Evolutionary conservation across 73 alveolate species (phyloP), one percentile per base, ranked within the genome.

Genomic region (Paramecium biaurelia): DNA sequence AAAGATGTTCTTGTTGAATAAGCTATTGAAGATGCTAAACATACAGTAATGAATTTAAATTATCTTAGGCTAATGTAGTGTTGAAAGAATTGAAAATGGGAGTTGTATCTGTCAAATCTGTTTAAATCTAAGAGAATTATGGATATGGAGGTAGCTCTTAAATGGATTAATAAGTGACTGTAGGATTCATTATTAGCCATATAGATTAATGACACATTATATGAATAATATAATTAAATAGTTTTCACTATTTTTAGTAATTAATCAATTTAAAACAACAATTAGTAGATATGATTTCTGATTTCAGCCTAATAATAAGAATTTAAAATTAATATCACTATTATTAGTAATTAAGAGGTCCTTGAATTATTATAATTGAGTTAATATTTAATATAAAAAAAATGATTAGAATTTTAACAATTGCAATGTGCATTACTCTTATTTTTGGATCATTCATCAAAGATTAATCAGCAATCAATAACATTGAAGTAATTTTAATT

Each of bases 1-100:
- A 45, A 38, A 34, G 90, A 79, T 43, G 47, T 30, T 23, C 49
- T 79, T 10, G 56, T 45, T 7, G 90, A 79, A 79, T 23, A 23
- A 18, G 90, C 90, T 4, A 79, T 79, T 18, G 72, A 79, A 18
- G 72, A 79, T 79, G 90, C 90, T 47, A 79, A 45, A 41, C 70
- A 79, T 23, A 79, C 47, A 47, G 90, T 45, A 79, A 14, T n/a
- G 32, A 53, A 53, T 53, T 53, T 1, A 79, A 43, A 30, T 34
- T 35, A 34, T 5, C 15, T 35, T 41, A 74, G 87, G 87, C 68
- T 18, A 37, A 7, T 23, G 28, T 74, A 4, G 74, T 45, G 8
- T 79, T 79, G 76, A 79, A 79, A 8, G 76, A 42, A 79, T 47
- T 79, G 24, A 45, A 79, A 21, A 41, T 79, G 70, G 20, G 37